Conservation (phyloP, 345 rosid genomes). For the Populus euphratica region DNA sequence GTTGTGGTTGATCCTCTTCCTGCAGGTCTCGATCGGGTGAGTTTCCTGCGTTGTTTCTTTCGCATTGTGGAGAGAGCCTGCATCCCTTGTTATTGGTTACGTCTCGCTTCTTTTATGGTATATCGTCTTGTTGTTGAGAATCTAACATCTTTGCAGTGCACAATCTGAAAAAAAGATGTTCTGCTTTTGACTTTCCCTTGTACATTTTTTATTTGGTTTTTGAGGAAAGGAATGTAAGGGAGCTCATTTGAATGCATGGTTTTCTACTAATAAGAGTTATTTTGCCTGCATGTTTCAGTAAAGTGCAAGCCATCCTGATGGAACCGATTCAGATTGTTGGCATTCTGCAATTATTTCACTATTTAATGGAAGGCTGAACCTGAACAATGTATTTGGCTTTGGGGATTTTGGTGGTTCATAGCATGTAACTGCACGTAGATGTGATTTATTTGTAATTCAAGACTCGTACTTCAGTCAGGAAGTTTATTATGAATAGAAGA, state of each 20-base stretch:
- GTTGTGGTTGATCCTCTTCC: slow-evolving; percentile 92
- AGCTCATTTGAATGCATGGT: neutral
- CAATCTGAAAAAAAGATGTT: neutral
- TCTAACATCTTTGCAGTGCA: neutral
- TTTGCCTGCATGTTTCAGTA: neutral
- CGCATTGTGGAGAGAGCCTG: neutral
- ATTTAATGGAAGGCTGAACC: neutral
- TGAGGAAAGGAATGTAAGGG: neutral
- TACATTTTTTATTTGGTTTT: neutral
- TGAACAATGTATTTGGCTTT: neutral
- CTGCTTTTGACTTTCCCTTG: neutral
- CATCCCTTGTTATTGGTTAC: neutral
- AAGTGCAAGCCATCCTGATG: neutral
- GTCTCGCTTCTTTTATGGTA: neutral
- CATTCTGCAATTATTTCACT: neutral
- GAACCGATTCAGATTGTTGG: neutral
- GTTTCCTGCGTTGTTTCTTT: slow-evolving; percentile 4
- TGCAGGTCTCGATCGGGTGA: slow-evolving; percentile 72
- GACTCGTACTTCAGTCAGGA: neutral
- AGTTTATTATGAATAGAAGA: neutral
- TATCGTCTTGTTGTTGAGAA: neutral
- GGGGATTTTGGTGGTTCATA: neutral
- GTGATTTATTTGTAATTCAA: neutral
- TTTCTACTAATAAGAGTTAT: neutral
- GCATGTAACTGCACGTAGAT: neutral